phyloP scores from a whole-genome alignment of 495 filamentous ascomycete genomes.

The Lindgomyces ingoldianus region DNA sequence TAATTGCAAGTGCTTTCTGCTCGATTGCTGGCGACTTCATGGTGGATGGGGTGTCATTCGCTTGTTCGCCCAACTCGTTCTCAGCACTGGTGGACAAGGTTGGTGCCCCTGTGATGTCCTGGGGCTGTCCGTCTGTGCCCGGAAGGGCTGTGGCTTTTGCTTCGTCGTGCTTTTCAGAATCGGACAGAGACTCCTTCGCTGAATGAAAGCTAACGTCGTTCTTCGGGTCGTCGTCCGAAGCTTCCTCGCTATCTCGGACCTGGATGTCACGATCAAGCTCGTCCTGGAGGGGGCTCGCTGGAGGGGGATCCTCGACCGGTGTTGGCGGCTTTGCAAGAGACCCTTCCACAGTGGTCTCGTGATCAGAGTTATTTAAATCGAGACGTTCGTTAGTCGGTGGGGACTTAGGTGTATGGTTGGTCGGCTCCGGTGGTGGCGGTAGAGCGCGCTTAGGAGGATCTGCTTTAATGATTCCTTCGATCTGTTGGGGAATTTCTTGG shows the following conservation, averaged over 20 bases:
- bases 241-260: neutral
- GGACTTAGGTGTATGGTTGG: no score
- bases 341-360: no score
- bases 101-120: neutral
- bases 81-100: neutral
- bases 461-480: no score
- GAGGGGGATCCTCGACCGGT: no score
- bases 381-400: no score
- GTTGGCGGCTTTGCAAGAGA: no score
- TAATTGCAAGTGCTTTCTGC: neutral
- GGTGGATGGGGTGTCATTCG: neutral
- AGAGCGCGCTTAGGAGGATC: no score
- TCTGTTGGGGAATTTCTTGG: no score
- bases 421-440: no score
- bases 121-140: neutral
- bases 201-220: slow-evolving; percentile 27
- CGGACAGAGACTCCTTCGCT: slow-evolving; percentile 28
- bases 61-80: neutral
- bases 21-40: neutral
- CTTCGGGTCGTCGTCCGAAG: slow-evolving; percentile 32
- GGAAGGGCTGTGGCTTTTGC: neutral
- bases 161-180: slow-evolving; percentile 1
- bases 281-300: no score
- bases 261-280: neutral
- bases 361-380: no score